A percentile compares a stretch with the other conserved stretches of the same genome.
phyloP scores from a whole-genome alignment of 768 basidiomycete genomes.

The Hortiboletus campestris region DNA sequence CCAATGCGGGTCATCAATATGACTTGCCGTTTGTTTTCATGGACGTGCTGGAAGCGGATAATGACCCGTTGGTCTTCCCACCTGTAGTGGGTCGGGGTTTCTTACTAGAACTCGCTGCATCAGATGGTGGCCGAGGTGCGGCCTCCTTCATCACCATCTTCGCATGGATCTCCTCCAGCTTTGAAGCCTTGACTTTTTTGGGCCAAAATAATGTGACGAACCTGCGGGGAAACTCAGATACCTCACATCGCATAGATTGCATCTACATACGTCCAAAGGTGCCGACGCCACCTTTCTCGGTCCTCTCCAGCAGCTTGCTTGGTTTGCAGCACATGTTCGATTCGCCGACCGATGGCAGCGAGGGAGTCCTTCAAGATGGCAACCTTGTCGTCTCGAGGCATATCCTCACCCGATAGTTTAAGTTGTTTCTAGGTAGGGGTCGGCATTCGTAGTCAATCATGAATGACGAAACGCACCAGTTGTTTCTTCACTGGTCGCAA shows the following conservation, averaged over 20 bases:
- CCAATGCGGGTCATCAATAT: slow-evolving; percentile 44
- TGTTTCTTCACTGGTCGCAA: slow-evolving; percentile 96
- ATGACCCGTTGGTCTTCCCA: slow-evolving; percentile 53
- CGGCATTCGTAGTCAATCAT: not conserved
- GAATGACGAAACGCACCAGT: slow-evolving; percentile 51
- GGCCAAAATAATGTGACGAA: slow-evolving; percentile 98
- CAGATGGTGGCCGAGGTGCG: slow-evolving; percentile 56
- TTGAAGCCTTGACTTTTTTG: slow-evolving; percentile 91
- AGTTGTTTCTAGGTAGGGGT: slow-evolving; percentile 76
- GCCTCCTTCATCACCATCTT: slow-evolving; percentile 93
- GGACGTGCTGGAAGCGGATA: slow-evolving; percentile 42
- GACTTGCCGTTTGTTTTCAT: slow-evolving; percentile 61
- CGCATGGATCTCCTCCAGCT: slow-evolving; percentile 92
- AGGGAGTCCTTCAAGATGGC: slow-evolving; percentile 94
- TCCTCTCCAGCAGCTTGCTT: slow-evolving; percentile 83
- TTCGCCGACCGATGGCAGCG: slow-evolving; percentile 88
- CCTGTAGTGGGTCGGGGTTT: slow-evolving; percentile 54
- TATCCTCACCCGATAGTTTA: slow-evolving; percentile 88
- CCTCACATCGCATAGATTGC: not conserved
- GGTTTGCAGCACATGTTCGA: slow-evolving; percentile 74
- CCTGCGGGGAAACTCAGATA: slow-evolving; percentile 38
- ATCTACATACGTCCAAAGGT: slow-evolving; percentile 90
- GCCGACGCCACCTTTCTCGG: slow-evolving; percentile 82
- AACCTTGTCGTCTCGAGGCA: slow-evolving; percentile 95
- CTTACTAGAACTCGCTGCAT: slow-evolving; percentile 46